phyloP scores from a whole-genome alignment of 1,284 basidiomycete genomes.

The Ceratorhiza oryzae-sativae region DNA sequence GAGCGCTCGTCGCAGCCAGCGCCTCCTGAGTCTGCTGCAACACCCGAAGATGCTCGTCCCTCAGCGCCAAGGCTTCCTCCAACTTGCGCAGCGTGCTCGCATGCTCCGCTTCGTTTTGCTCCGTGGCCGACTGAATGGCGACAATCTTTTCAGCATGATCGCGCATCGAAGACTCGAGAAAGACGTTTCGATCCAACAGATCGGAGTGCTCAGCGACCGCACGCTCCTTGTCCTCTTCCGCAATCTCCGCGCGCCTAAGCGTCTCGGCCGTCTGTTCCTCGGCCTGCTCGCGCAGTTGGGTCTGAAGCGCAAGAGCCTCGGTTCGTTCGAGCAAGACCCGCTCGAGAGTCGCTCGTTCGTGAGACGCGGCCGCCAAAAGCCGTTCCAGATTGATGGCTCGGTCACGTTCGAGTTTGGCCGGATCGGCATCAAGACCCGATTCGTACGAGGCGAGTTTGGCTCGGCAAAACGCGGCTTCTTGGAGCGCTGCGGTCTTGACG shows the following conservation, averaged over 20 bases:
- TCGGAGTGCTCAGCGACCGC: slow-evolving; percentile 73
- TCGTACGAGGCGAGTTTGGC: slow-evolving; percentile 92
- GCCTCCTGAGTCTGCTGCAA: slow-evolving; percentile 86
- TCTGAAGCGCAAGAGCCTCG: slow-evolving; percentile 77
- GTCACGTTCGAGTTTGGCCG: slow-evolving; percentile 79
- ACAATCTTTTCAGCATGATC: slow-evolving; percentile 83
- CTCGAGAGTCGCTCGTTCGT: slow-evolving; percentile 72
- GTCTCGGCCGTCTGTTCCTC: slow-evolving; percentile 85
- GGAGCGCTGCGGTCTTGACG: slow-evolving; percentile 78
- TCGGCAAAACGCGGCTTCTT: slow-evolving; percentile 96
- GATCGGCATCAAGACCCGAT: slow-evolving; percentile 68
- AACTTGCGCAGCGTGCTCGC: slow-evolving; percentile 64
- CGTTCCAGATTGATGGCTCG: slow-evolving; percentile 82
- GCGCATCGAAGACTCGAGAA: slow-evolving; percentile 72
- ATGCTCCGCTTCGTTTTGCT: slow-evolving; percentile 84
- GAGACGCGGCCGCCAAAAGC: slow-evolving; percentile 70
- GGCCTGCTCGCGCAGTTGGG: slow-evolving; percentile 78
- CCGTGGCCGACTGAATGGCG: slow-evolving; percentile 74
- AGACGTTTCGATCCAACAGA: slow-evolving; percentile 70
- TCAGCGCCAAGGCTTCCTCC: slow-evolving; percentile 71
- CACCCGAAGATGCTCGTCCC: slow-evolving; percentile 84
- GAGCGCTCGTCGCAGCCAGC: slow-evolving; percentile 74
- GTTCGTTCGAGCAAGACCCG: slow-evolving; percentile 75
- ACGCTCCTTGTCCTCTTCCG: slow-evolving; percentile 81
- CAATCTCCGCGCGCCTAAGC: slow-evolving; percentile 77